phyloP scores from a whole-genome alignment of 2,329 filamentous ascomycete species.

The Penicillium hesseltinei region DNA sequence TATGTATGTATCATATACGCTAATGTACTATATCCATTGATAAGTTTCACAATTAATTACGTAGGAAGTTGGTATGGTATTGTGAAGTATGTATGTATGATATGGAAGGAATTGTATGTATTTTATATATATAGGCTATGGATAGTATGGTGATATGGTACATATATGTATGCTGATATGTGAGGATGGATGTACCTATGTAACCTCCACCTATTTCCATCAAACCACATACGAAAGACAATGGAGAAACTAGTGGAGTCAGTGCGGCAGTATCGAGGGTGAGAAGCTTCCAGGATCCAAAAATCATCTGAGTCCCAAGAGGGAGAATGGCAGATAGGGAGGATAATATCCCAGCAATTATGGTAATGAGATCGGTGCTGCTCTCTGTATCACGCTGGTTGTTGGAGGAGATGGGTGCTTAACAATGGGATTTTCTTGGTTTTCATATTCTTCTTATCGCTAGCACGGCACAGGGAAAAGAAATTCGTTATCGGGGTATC shows the following conservation, averaged over 20 bases:
- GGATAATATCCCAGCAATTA: not conserved
- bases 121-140: too few species aligned
- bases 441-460: conserved; percentile 3
- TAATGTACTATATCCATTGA: too few species aligned
- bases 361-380: not conserved
- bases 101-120: too few species aligned
- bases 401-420: not conserved
- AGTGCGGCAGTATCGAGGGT: not conserved
- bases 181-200: not conserved
- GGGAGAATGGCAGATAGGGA: not conserved
- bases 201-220: not conserved
- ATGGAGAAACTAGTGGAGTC: not conserved
- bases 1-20: too few species aligned
- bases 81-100: too few species aligned
- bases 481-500: conserved; percentile 16
- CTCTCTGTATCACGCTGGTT: not conserved
- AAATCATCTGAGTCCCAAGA: not conserved
- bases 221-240: not conserved
- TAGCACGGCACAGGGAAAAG: conserved; percentile 9
- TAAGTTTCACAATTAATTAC: too few species aligned
- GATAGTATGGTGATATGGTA: too few species aligned
- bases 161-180: not conserved
- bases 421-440: not conserved
- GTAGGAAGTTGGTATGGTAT: too few species aligned
- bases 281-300: not conserved